Conservation (phyloP, 441 rosid genomes). For the Syzygium syzygioides region DNA sequence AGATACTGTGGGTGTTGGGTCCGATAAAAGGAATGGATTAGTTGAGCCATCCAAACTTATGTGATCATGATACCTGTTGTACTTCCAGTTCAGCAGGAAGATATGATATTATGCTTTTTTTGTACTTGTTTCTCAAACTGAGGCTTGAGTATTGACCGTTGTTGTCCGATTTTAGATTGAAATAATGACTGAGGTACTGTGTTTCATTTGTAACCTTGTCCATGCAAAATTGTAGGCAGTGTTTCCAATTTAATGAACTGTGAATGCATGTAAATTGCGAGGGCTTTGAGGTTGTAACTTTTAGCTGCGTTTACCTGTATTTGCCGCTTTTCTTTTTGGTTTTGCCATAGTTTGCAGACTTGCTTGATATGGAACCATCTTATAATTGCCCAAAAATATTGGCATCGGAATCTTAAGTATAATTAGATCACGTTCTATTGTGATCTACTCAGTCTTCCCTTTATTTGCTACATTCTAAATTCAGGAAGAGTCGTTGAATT, state of each 20-base stretch:
- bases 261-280: not conserved
- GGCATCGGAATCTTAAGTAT: not conserved
- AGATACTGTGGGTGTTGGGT: not conserved
- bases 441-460: not conserved
- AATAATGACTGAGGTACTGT: not conserved
- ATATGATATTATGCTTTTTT: not conserved
- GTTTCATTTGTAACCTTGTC: not conserved
- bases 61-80: not conserved
- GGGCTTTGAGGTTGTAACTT: not conserved
- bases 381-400: not conserved
- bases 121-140: not conserved
- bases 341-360: not conserved
- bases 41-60: not conserved
- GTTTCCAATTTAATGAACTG: not conserved
- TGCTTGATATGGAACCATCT: not conserved
- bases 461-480: conserved; percentile 15
- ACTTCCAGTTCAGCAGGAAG: not conserved
- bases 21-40: not conserved
- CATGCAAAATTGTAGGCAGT: not conserved
- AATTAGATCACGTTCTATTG: not conserved
- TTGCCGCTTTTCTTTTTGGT: not conserved
- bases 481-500: conserved; percentile 87
- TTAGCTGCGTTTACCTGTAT: not conserved
- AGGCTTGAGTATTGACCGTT: not conserved
- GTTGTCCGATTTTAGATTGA: not conserved